Percentiles rank a stretch among this genome's conserved stretches.
Evolutionary conservation across 2,329 filamentous ascomycete species (phyloP).

Genomic region (Hypoxylon sp.): DNA sequence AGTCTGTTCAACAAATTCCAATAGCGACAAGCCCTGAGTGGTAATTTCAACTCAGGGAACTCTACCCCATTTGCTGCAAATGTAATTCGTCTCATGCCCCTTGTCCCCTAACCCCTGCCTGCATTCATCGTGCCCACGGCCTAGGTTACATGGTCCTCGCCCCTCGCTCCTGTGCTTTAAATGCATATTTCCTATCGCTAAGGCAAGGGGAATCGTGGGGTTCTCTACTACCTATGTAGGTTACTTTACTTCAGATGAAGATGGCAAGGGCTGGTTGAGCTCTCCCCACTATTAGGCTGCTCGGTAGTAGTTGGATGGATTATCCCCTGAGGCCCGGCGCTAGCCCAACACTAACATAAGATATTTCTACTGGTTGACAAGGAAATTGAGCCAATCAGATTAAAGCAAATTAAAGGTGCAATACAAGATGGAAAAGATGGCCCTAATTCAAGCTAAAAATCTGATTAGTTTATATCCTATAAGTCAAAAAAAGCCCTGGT

Average conservation of each 20-base stretch:
- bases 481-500: too few species aligned
- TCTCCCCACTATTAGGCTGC: constrained; percentile 28
- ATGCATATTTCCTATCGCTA: constrained; percentile 32
- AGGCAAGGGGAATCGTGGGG: constrained; percentile 31
- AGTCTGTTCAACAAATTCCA: not conserved
- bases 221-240: constrained; percentile 4
- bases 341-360: too few species aligned
- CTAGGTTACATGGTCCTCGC: constrained; percentile 1
- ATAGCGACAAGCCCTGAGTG: not conserved
- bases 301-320: constrained; percentile 5
- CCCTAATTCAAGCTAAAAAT: too few species aligned
- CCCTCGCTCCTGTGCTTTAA: constrained; percentile 1
- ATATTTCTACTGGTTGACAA: too few species aligned
- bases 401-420: too few species aligned
- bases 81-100: not conserved
- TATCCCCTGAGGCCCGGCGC: too few species aligned
- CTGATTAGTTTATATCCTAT: too few species aligned
- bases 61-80: constrained; percentile 15
- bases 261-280: not conserved
- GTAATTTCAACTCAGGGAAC: constrained; percentile 4
- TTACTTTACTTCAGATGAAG: not conserved
- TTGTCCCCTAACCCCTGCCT: not conserved
- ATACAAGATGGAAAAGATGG: too few species aligned
- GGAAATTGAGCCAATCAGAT: too few species aligned
- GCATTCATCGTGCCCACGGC: constrained; percentile 5